These are phyloP conservation scores for Setaria viridis DNA, from an alignment of 202 grass and related monocot genomes.

Conservation along the genomic window DNA sequence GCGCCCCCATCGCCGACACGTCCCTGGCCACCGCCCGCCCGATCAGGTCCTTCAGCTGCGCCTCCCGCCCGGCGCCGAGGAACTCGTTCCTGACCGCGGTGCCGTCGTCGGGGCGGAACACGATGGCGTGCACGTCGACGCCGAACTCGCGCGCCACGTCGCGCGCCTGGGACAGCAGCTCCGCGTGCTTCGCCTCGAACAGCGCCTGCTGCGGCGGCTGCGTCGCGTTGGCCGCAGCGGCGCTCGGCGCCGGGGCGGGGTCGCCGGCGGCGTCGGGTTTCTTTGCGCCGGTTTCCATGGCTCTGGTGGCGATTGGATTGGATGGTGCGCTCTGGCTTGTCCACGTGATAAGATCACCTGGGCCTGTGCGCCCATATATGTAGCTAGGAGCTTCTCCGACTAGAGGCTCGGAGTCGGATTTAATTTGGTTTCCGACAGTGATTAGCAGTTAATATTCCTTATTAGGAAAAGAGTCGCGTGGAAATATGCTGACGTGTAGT, in stretches of 20 bases:
- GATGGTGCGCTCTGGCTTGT: not conserved
- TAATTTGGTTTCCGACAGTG: not conserved
- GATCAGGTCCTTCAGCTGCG: not conserved
- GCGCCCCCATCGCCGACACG: not conserved
- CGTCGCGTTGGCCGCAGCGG: too few relatives aligned
- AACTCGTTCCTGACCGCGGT: not conserved
- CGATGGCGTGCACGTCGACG: not conserved
- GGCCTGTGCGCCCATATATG: not conserved
- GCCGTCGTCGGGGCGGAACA: not conserved
- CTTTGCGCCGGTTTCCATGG: not conserved
- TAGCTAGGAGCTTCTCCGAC: not conserved
- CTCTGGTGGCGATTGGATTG: not conserved
- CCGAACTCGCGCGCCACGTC: not conserved
- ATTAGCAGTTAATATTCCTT: not conserved
- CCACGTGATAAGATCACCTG: not conserved
- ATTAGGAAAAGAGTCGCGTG: not conserved
- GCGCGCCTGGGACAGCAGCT: not conserved
- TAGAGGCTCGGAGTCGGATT: not conserved
- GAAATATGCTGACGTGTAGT: not conserved
- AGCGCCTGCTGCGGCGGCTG: not conserved
- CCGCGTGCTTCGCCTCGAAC: not conserved
- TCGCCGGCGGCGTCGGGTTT: not conserved
- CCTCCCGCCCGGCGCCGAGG: not conserved
- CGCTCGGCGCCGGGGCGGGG: not conserved
- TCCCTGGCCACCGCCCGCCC: not conserved